These are phyloP conservation scores for Aspergillus ochraceoroseus DNA, from an alignment of 2,329 filamentous ascomycete genomes.

Conservation along the genomic window DNA sequence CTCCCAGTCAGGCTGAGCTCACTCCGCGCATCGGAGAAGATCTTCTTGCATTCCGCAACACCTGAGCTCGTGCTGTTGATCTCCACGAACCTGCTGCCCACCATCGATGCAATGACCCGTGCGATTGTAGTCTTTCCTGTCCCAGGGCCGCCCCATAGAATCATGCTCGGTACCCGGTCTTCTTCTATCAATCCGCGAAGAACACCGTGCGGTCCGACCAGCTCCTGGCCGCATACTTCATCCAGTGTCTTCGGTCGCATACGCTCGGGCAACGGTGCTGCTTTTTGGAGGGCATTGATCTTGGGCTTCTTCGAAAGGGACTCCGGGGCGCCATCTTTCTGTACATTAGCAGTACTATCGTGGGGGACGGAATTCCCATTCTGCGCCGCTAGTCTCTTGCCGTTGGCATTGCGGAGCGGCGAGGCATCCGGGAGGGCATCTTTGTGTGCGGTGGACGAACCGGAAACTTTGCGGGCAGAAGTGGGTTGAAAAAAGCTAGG, in stretches of 20 bases:
- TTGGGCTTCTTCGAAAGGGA: constrained; percentile 61
- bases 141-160: constrained; percentile 63
- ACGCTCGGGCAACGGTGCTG: constrained; percentile 83
- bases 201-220: constrained; percentile 80
- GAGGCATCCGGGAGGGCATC: constrained; percentile 23
- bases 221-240: constrained; percentile 83
- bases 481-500: constrained; percentile 54
- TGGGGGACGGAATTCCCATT: constrained; percentile 24
- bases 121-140: constrained; percentile 67
- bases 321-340: constrained; percentile 30
- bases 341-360: constrained; percentile 20
- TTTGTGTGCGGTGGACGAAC: constrained; percentile 24
- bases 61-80: constrained; percentile 90
- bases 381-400: constrained; percentile 33
- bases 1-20: constrained; percentile 76
- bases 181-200: constrained; percentile 80
- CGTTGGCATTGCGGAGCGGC: constrained; percentile 26
- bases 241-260: constrained; percentile 84
- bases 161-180: constrained; percentile 86
- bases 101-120: constrained; percentile 76
- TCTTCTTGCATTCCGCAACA: constrained; percentile 84
- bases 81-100: constrained; percentile 83
- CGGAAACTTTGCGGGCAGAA: constrained; percentile 42
- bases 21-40: constrained; percentile 77
- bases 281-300: constrained; percentile 58